Percentiles rank a stretch among this genome's conserved stretches.
Evolutionary conservation across 2,329 filamentous ascomycete species (phyloP).

Genomic region (Talaromyces verruculosus): DNA sequence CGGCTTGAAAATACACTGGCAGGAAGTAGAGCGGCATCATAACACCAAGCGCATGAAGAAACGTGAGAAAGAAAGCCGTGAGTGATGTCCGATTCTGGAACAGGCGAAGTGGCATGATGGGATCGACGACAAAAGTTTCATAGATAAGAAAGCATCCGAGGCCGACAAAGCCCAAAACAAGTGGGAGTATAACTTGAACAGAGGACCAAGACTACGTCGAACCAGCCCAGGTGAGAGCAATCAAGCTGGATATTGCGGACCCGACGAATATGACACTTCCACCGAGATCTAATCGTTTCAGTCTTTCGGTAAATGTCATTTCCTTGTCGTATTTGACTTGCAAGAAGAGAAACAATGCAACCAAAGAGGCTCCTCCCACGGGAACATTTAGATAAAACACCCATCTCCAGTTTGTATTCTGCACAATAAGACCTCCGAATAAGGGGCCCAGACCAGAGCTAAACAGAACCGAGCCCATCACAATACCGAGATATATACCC

Average conservation of each 20-base stretch:
- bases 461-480: conserved; percentile 31
- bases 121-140: conserved; percentile 26
- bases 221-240: conserved; percentile 35
- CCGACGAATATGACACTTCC: conserved; percentile 33
- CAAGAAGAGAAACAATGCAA: conserved; percentile 30
- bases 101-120: conserved; percentile 46
- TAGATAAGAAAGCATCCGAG: conserved; percentile 26
- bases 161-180: conserved; percentile 30
- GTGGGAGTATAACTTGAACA: conserved; percentile 30
- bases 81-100: conserved; percentile 46
- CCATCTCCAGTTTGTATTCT: conserved; percentile 34
- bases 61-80: conserved; percentile 35
- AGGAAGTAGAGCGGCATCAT: conserved; percentile 45
- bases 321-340: conserved; percentile 22
- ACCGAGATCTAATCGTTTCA: conserved; percentile 30
- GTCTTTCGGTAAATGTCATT: conserved; percentile 14
- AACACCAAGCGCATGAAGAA: conserved; percentile 39
- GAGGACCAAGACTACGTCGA: conserved; percentile 33
- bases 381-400: conserved; percentile 36
- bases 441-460: conserved; percentile 52
- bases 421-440: conserved; percentile 31
- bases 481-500: conserved; percentile 30
- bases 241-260: conserved; percentile 30
- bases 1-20: conserved; percentile 50
- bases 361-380: conserved; percentile 26